Conservation (phyloP, 768 basidiomycete genomes). For the Ephemerocybe angulata region DNA sequence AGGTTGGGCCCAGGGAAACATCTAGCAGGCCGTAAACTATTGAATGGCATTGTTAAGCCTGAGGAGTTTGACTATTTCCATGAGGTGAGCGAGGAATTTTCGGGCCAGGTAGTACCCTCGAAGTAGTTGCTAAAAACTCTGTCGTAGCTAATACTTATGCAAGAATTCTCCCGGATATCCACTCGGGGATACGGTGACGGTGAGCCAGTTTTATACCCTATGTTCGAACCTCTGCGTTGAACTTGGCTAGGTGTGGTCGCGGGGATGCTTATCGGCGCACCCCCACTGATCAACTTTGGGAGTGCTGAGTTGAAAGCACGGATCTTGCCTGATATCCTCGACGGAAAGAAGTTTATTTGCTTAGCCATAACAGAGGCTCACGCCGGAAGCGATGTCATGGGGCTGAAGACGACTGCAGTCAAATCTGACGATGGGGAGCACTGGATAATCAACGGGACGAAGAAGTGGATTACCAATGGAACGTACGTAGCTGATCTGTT, state of each 20-base stretch:
- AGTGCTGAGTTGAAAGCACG: constrained; percentile 55
- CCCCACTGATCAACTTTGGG: constrained; percentile 88
- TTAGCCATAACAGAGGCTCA: constrained; percentile 88
- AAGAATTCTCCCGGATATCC: constrained; percentile 66
- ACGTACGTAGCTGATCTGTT: constrained; percentile 36
- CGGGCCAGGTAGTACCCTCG: too few relatives aligned
- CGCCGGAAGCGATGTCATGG: constrained; percentile 81
- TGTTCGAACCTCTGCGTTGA: not conserved
- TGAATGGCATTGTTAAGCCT: constrained; percentile 76
- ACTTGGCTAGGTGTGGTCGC: constrained; percentile 46
- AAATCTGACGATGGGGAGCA: constrained; percentile 80
- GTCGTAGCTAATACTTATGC: constrained; percentile 63
- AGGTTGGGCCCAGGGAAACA: constrained; percentile 93
- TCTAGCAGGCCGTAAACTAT: constrained; percentile 74
- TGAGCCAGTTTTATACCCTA: constrained; percentile 19
- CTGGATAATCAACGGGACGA: constrained; percentile 76
- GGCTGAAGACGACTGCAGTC: constrained; percentile 71
- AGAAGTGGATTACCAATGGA: constrained; percentile 88
- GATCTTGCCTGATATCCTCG: constrained; percentile 64
- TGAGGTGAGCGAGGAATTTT: constrained; percentile 44
- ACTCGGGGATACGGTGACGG: constrained; percentile 82
- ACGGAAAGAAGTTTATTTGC: constrained; percentile 79
- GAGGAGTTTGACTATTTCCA: constrained; percentile 94
- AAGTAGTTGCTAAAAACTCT: constrained; percentile 1
- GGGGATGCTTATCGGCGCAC: constrained; percentile 82